Base-by-base conservation (phyloP, 179 eudicot species). In the Gypsophila paniculata region DNA sequence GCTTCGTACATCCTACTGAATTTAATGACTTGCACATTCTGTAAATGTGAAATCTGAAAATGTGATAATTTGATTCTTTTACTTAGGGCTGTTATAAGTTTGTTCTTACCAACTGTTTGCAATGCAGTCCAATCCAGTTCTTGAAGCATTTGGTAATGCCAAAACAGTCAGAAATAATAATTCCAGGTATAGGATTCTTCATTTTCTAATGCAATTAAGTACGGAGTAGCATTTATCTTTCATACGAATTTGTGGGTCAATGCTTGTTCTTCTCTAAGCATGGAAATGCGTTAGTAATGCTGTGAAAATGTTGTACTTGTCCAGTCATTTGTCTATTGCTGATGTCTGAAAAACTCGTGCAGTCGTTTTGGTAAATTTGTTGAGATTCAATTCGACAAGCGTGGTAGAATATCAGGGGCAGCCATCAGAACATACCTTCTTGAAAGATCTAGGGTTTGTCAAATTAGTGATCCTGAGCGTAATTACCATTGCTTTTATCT, bases 361-460 rank as follows among this genome's bases (percentile, higher is more conserved):
- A 94, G 99, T 54, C 99, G 99, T 73, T 94, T 94, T 74, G 99
- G 99, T 72, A 94, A 94, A 85, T 94, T 94, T 75, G 97, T 91
- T 64, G 99, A 94, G 89, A 91, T 94, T 76, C 99, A 94, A 69
- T 94, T 94, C 79, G 97, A 94, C 85, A 91, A 89, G 83, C 90
- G 88, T 71, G 99, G 99, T 71, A 88, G 97, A 86, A 94, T 94
- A 83, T 94, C 99, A 51, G 99, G 99, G 83, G 99, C 99, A 58
- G 97, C 99, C 60, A 87, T 94, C 79, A 89, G 99, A 80, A 94
- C 99, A 34, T 94, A 94, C 77, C 97, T 94, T 74, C 80, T 94
- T 61, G 99, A 94, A 82, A 82, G 99, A 80, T 94, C 99, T 79
- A 93, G 99, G 78, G 99, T 94, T 79, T 88, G 93, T 84, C 99